Base-by-base conservation (phyloP, 176 grass and related monocot species). In the Lolium perenne region DNA sequence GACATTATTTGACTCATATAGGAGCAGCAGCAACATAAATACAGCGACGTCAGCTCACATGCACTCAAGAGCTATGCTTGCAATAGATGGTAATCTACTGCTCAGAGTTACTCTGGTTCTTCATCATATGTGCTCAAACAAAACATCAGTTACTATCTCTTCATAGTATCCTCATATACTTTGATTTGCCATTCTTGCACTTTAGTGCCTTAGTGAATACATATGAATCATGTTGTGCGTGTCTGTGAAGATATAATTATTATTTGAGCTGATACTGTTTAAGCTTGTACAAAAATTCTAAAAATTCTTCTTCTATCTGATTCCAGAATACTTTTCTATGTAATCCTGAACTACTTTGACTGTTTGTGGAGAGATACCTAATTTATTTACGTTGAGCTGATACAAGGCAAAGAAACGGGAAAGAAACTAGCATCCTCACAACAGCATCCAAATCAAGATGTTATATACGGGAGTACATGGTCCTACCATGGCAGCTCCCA, bases 91-190 rank as follows among this genome's bases (percentile, higher is more conserved):
- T 51, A 82, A 71, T 56, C 2, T 0, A 41, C 3, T 40, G 64
- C 57, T 69, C 47, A 26, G 53, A 46, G 54, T 43, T 48, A 12
- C 29, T 43, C 7, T n/a, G n/a, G n/a, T n/a, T 76, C 46, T 43
- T 64, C 55, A 21, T 80, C 21, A 80, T 86, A 80, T 80, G 40
- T 51, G 50, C n/a, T 38, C 17, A 10, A 26, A 57, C 49, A 14
- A 61, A 85, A 67, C 3, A 64, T 38, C 75, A 45, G 50, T 53
- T 40, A 13, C 11, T 50, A 50, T 13, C 12, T 13, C 77, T 74
- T 85, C 26, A 90, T 65, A 66, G 50, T 58, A 25, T 85, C 77
- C 85, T 85, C 81, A 57, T 50, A 65, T 65, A 46, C 59, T 65
- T 26, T 80, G 22, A 80, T 64, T 48, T 9, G 8, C 14, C 78